phyloP scores from a whole-genome alignment of 177 flowering plant species.

The Vitis hybrid region DNA sequence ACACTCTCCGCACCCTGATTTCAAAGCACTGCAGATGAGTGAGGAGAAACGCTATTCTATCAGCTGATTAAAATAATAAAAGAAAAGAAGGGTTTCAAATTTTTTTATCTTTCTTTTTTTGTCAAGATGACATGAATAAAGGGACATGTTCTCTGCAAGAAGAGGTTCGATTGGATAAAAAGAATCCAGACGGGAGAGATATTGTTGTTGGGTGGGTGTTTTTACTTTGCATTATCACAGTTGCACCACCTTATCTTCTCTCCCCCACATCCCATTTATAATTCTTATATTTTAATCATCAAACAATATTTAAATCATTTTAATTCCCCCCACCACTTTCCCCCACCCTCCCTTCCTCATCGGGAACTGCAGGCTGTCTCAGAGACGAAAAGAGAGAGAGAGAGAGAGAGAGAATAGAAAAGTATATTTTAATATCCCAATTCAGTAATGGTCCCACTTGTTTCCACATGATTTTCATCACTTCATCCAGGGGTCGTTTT shows the following conservation, averaged over 20 bases:
- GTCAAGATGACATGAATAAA: slow-evolving; percentile 36
- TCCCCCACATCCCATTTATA: slow-evolving; percentile 31
- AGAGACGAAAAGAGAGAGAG: background rate
- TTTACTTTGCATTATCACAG: slow-evolving; percentile 38
- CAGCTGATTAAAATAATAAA: background rate
- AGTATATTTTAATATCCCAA: background rate
- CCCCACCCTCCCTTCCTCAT: slow-evolving; percentile 29
- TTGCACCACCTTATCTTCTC: slow-evolving; percentile 60
- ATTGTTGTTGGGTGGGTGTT: slow-evolving; percentile 44
- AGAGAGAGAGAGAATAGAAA: background rate
- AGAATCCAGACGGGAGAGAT: slow-evolving; percentile 48
- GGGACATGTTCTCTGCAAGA: slow-evolving; percentile 57
- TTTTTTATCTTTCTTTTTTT: background rate
- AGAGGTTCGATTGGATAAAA: slow-evolving; percentile 53
- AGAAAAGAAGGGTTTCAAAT: background rate
- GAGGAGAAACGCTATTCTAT: background rate
- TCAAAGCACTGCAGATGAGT: slow-evolving; percentile 15
- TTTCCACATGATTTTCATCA: slow-evolving; percentile 40
- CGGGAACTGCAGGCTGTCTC: slow-evolving; percentile 35
- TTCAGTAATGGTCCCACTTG: slow-evolving; percentile 12
- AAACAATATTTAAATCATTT: background rate
- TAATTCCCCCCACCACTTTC: slow-evolving; percentile 16
- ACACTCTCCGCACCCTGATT: slow-evolving; percentile 17
- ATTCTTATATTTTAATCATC: background rate
- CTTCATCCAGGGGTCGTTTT: slow-evolving; percentile 13